Conservation (phyloP, 352 stramenopile species). For the Stramenopiles sp. region DNA sequence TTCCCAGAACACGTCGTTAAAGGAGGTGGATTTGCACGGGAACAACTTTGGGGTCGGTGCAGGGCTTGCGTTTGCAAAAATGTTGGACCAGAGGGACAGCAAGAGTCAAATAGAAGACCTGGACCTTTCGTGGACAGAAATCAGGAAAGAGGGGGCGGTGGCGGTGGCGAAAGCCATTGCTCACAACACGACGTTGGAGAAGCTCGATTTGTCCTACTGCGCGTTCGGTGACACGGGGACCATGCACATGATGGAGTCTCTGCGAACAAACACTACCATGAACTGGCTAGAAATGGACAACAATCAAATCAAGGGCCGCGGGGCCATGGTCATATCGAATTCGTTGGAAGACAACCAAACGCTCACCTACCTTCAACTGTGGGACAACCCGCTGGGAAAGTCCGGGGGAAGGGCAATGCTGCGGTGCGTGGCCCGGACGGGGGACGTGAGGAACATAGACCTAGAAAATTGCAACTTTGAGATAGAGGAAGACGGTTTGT, state of each 20-base stretch:
- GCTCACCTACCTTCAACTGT: background rate
- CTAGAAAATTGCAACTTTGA: background rate
- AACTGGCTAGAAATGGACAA: background rate
- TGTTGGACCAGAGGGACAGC: background rate
- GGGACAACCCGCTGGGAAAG: background rate
- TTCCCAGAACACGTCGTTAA: background rate
- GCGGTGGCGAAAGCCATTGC: background rate
- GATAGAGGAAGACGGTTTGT: background rate
- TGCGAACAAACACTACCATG: background rate
- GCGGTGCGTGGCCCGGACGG: background rate
- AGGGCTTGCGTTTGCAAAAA: background rate
- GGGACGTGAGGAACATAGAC: background rate
- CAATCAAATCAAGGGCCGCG: background rate
- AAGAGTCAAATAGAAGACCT: background rate
- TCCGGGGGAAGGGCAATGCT: background rate
- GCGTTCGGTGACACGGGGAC: background rate
- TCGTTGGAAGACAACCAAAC: background rate
- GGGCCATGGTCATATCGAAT: background rate
- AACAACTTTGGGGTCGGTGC: background rate
- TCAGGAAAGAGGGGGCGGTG: background rate
- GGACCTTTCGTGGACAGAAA: background rate
- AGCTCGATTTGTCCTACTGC: background rate
- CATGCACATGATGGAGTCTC: background rate
- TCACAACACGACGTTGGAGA: background rate
- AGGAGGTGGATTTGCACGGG: background rate